phyloP scores from a whole-genome alignment of 306 rosid genomes.

The Medicago lupulina region DNA sequence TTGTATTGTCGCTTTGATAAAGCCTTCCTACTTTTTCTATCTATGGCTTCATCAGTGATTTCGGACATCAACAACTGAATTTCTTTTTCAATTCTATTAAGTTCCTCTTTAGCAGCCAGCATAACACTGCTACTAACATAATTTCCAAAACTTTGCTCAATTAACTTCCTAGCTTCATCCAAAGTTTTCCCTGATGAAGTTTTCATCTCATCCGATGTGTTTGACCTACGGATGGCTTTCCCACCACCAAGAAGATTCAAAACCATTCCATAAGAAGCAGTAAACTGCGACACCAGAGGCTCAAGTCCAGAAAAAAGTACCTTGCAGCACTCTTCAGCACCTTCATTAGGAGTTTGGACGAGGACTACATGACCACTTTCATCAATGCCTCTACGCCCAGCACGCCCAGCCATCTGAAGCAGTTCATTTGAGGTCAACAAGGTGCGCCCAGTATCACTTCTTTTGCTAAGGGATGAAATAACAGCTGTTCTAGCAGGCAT shows the following conservation, averaged over 20 bases:
- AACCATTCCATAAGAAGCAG: slow-evolving; percentile 99
- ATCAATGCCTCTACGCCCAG: slow-evolving; percentile 98
- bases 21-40: slow-evolving; percentile 74
- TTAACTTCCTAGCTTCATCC: slow-evolving; percentile 96
- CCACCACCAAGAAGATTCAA: slow-evolving; percentile 90
- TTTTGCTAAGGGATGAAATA: slow-evolving; percentile 89
- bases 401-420: slow-evolving; percentile 99
- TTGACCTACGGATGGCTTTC: slow-evolving; percentile 72
- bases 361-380: slow-evolving; percentile 86
- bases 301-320: slow-evolving; percentile 88
- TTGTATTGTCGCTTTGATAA: slow-evolving; percentile 68
- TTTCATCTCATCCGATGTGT: slow-evolving; percentile 58
- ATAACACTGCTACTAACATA: slow-evolving; percentile 94
- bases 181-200: slow-evolving; percentile 66
- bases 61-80: slow-evolving; percentile 68
- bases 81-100: slow-evolving; percentile 73
- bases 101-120: slow-evolving; percentile 94
- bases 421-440: slow-evolving; percentile 82
- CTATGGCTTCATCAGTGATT: slow-evolving; percentile 83
- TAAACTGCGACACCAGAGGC: slow-evolving; percentile 94
- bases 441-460: slow-evolving; percentile 72
- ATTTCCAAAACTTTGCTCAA: slow-evolving; percentile 98
- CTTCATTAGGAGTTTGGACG: slow-evolving; percentile 82
- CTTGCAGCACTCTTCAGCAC: slow-evolving; percentile 96
- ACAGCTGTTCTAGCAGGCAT: slow-evolving; percentile 98